Evolutionary conservation across 768 basidiomycete genomes (phyloP), one percentile per base, ranked within the genome.

Genomic region (Brasilioporus rufonigricans): DNA sequence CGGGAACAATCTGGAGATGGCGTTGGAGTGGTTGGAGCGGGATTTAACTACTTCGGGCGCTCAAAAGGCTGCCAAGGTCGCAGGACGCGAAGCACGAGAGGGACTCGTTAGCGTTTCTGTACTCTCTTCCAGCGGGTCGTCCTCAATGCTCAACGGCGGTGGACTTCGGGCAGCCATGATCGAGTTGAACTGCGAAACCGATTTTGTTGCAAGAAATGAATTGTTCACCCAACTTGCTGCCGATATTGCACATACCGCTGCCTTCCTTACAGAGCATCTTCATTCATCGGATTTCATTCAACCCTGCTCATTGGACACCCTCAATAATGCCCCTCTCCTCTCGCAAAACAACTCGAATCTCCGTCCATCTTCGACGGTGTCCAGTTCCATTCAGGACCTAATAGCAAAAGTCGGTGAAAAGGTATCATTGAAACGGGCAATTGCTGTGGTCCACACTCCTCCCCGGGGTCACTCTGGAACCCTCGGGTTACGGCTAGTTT

Each of bases 101-200:
- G 95, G 96, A 2, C 76, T 93, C 18, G 77, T 98, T 36, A 86
- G 85, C 50, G 76, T 89, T n/a, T 85, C 83, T 41, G 72, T 92
- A 12, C 78, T 96, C 23, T 85, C 89, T 18, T 75, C 80, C 14
- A 90, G 87, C 16, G 72, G 74, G 21, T 77, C 77, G 18, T 59
- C 73, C 32, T 68, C 64, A 12, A 73, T 65, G 35, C 58, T 60
- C 35, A 70, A 71, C 8, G 69, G 69, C 19, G 78, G 78, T 1
- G 77, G 81, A 36, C 72, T 90, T 33, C 82, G 91, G 35, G 93
- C 89, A 12, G 85, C 88, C 19, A 89, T 97, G 81, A 76, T 98
- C 53, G 95, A 98, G 71, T 76, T 97, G 57, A 92, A 91, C 62
- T 98, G 95, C 75, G 95, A 98, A 75, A 97, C 95, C 49, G 95